Conservation (phyloP, 306 rosid species). For the Lupinus albus region DNA sequence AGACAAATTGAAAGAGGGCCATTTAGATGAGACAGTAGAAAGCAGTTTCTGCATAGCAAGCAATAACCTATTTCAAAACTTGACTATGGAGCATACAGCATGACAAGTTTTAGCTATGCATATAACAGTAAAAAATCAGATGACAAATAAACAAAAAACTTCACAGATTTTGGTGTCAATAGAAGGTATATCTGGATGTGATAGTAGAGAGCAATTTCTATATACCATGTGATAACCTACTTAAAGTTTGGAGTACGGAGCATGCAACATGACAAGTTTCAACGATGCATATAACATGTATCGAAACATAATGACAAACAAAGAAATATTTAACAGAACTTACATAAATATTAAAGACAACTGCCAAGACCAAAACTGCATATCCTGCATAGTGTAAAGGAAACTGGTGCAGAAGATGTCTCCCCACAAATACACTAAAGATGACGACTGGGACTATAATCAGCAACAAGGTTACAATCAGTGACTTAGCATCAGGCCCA, state of each 20-base stretch:
- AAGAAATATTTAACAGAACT: slow-evolving; percentile 48
- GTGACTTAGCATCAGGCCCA: slow-evolving; percentile 91
- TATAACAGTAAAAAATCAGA: not conserved
- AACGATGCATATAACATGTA: not conserved
- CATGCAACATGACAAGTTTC: slow-evolving; percentile 15
- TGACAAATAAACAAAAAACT: not conserved
- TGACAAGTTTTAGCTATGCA: not conserved
- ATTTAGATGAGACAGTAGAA: not conserved
- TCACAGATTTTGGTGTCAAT: no score
- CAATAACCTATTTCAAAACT: not conserved
- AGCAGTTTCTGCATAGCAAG: not conserved
- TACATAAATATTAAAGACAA: slow-evolving; percentile 71
- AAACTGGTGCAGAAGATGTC: slow-evolving; percentile 87
- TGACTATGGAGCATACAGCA: not conserved
- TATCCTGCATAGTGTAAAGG: slow-evolving; percentile 67
- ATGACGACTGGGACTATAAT: slow-evolving; percentile 68
- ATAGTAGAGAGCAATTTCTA: slow-evolving; percentile 7
- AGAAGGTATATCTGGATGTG: not conserved
- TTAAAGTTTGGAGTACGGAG: not conserved
- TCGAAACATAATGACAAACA: slow-evolving; percentile 23
- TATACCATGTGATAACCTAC: slow-evolving; percentile 9
- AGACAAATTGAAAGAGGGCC: not conserved
- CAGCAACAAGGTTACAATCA: slow-evolving; percentile 75
- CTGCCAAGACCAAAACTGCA: slow-evolving; percentile 65
- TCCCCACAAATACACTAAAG: slow-evolving; percentile 78